Percentiles rank a stretch among this genome's conserved stretches.
phyloP scores from a whole-genome alignment of 2,329 filamentous ascomycete genomes.

The Fusarium sp. region DNA sequence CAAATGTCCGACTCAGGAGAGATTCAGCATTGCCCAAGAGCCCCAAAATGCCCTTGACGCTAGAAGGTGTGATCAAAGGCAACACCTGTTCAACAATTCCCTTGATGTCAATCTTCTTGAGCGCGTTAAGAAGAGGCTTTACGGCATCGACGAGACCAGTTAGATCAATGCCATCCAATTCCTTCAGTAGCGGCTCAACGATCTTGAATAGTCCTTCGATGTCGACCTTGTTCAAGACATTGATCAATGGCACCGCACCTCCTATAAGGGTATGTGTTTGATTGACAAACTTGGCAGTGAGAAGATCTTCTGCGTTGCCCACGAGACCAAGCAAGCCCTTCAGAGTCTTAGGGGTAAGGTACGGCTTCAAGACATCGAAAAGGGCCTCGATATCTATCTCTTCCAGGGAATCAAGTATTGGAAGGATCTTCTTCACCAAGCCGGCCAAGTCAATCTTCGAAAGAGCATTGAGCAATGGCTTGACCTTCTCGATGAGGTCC shows the following conservation, averaged over 20 bases:
- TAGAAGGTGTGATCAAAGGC: conserved; percentile 55
- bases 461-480: conserved; percentile 46
- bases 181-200: conserved; percentile 51
- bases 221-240: conserved; percentile 51
- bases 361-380: conserved; percentile 48
- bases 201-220: conserved; percentile 51
- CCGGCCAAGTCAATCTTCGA: conserved; percentile 47
- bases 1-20: conserved; percentile 53
- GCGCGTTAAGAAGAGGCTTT: conserved; percentile 51
- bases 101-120: conserved; percentile 54
- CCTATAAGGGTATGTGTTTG: conserved; percentile 53
- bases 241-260: conserved; percentile 53
- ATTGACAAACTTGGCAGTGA: conserved; percentile 54
- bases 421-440: conserved; percentile 45
- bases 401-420: conserved; percentile 47
- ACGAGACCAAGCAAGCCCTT: conserved; percentile 51
- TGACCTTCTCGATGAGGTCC: conserved; percentile 45
- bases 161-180: conserved; percentile 50
- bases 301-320: conserved; percentile 52
- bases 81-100: conserved; percentile 51
- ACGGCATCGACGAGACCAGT: conserved; percentile 48
- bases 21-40: conserved; percentile 54
- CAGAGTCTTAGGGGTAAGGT: conserved; percentile 50
- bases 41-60: conserved; percentile 50
- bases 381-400: conserved; percentile 51